phyloP scores from a whole-genome alignment of 192 early-diverging fungal species.

The Coemansia sp. region DNA sequence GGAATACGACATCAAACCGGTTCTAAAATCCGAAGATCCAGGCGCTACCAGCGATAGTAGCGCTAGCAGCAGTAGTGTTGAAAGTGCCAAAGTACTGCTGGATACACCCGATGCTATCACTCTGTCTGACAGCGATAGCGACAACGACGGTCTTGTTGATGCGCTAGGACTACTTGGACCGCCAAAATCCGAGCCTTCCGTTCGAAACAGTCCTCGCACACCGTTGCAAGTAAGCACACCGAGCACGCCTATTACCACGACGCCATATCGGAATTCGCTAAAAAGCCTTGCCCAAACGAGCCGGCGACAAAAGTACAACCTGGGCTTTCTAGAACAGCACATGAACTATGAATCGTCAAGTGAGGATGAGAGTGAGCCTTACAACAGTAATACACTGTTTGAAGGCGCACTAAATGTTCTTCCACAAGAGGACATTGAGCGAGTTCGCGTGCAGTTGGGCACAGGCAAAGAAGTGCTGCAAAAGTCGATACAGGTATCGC shows the following conservation, averaged over 20 bases:
- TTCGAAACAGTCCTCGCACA: not conserved
- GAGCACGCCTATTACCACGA: not conserved
- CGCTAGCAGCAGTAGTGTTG: constrained; percentile 6
- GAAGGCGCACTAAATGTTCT: constrained; percentile 5
- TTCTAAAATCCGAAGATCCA: not conserved
- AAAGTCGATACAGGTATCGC: not conserved
- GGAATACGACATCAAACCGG: constrained; percentile 1
- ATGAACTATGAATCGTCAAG: constrained; percentile 1
- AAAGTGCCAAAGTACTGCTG: not conserved
- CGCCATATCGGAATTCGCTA: constrained; percentile 32
- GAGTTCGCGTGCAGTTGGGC: constrained; percentile 12
- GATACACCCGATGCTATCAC: not conserved
- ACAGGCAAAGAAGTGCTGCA: not conserved
- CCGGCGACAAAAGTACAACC: constrained; percentile 24
- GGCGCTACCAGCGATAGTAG: not conserved
- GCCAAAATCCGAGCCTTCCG: not conserved
- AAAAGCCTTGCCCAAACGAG: constrained; percentile 37
- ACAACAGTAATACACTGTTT: not conserved
- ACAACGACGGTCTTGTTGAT: constrained; percentile 31
- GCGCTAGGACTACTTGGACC: constrained; percentile 24
- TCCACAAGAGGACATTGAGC: constrained; percentile 9
- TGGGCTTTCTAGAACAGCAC: constrained; percentile 32
- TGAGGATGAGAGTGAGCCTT: constrained; percentile 10
- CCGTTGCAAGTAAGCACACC: not conserved
- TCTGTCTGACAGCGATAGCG: constrained; percentile 25